phyloP scores from a whole-genome alignment of 2,329 filamentous ascomycete species.

The Fusarium continuum region DNA sequence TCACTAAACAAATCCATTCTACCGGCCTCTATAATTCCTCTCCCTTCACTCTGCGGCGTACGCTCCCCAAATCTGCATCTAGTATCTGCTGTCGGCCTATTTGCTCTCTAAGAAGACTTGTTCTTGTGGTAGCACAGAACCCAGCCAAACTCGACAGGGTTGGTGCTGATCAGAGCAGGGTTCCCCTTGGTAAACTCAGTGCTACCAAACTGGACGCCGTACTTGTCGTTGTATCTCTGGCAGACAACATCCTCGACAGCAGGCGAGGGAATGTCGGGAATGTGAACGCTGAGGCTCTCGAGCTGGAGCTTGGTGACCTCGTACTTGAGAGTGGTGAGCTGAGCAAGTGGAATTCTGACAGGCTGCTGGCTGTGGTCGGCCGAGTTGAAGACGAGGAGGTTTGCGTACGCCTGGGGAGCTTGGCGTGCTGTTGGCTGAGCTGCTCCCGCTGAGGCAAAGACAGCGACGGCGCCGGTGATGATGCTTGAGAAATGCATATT shows the following conservation, averaged over 20 bases:
- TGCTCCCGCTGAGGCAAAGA: background rate
- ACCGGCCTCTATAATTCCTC: no score
- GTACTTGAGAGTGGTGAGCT: constrained; percentile 26
- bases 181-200: constrained; percentile 17
- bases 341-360: constrained; percentile 20
- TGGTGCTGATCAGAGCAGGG: constrained; percentile 24
- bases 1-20: background rate
- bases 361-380: constrained; percentile 23
- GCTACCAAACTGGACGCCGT: constrained; percentile 27
- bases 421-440: constrained; percentile 12
- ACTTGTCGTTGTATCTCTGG: constrained; percentile 25
- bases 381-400: constrained; percentile 6
- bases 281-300: constrained; percentile 6
- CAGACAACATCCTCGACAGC: constrained; percentile 14
- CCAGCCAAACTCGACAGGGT: constrained; percentile 29
- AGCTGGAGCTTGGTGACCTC: constrained; percentile 17
- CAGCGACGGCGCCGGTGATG: constrained; percentile 1
- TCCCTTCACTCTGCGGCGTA: background rate
- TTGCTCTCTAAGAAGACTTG: background rate
- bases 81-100: no score
- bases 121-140: constrained; percentile 24
- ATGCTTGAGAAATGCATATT: constrained; percentile 20
- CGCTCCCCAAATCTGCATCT: no score
- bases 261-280: constrained; percentile 8
- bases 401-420: constrained; percentile 11